Conservation (phyloP, 371 early-diverging fungal genomes). For the Mortierella sp. region DNA sequence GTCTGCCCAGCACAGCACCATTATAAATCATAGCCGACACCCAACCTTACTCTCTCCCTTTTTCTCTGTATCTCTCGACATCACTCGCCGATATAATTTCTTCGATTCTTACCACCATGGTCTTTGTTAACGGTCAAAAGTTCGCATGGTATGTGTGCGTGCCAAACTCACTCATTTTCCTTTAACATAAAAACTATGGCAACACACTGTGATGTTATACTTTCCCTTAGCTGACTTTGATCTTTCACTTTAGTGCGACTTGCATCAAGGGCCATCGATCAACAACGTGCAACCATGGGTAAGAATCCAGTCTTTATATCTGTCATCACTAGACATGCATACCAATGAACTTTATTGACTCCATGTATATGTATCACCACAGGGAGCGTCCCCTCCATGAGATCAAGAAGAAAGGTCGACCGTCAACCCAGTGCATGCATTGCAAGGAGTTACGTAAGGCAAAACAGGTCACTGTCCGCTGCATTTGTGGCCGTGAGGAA, state of each 20-base stretch:
- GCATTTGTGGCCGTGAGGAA: conserved; percentile 67
- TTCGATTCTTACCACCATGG: conserved; percentile 24
- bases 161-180: no score
- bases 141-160: conserved; percentile 56
- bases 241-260: conserved; percentile 32
- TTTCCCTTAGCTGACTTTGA: not conserved
- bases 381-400: conserved; percentile 73
- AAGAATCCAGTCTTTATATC: not conserved
- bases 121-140: conserved; percentile 57
- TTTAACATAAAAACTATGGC: no score
- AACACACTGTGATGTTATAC: no score
- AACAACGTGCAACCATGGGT: conserved; percentile 57
- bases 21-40: no score
- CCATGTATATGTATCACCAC: not conserved
- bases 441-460: conserved; percentile 82
- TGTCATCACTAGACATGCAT: not conserved
- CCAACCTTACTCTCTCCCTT: not conserved
- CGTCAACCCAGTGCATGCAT: conserved; percentile 79
- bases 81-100: not conserved
- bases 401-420: conserved; percentile 83
- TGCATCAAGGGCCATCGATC: conserved; percentile 63
- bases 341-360: not conserved
- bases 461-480: conserved; percentile 81
- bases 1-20: no score
- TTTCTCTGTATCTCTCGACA: not conserved